A percentile compares a stretch with the other conserved stretches of the same genome.
Conservation (phyloP, 139 green algal species). For the Coelastrella sp. region DNA sequence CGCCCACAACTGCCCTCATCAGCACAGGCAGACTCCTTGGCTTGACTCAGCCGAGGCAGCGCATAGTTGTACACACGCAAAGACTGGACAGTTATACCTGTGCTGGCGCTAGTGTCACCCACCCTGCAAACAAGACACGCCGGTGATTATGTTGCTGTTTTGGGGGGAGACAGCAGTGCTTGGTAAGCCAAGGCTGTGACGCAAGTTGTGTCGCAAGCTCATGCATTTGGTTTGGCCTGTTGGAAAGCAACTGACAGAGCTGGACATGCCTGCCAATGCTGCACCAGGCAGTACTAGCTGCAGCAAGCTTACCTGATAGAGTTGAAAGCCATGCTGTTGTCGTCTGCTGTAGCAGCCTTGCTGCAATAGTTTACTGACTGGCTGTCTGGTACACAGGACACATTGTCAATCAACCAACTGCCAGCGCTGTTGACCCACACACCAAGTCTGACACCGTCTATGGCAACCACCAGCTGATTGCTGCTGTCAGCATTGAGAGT, state of each 20-base stretch:
- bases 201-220: too few relatives aligned
- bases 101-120: not conserved
- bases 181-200: too few relatives aligned
- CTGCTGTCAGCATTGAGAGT: not conserved
- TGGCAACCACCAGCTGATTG: constrained; percentile 26
- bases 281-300: not conserved
- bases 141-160: too few relatives aligned
- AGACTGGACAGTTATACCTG: not conserved
- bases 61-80: constrained; percentile 58
- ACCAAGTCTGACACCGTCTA: constrained; percentile 50
- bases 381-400: constrained; percentile 47
- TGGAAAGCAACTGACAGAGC: too few relatives aligned
- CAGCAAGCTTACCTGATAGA: not conserved
- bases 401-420: constrained; percentile 48
- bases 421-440: constrained; percentile 54
- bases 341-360: not conserved
- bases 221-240: too few relatives aligned
- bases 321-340: not conserved
- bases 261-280: too few relatives aligned
- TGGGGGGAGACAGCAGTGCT: too few relatives aligned
- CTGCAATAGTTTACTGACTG: constrained; percentile 24
- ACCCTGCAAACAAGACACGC: not conserved
- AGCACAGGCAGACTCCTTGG: constrained; percentile 40
- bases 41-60: constrained; percentile 39
- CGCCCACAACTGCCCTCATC: constrained; percentile 31